Evolutionary conservation across 139 green algal species (phyloP), one percentile per base, ranked within the genome.

Genomic region (Chlorella vulgaris): DNA sequence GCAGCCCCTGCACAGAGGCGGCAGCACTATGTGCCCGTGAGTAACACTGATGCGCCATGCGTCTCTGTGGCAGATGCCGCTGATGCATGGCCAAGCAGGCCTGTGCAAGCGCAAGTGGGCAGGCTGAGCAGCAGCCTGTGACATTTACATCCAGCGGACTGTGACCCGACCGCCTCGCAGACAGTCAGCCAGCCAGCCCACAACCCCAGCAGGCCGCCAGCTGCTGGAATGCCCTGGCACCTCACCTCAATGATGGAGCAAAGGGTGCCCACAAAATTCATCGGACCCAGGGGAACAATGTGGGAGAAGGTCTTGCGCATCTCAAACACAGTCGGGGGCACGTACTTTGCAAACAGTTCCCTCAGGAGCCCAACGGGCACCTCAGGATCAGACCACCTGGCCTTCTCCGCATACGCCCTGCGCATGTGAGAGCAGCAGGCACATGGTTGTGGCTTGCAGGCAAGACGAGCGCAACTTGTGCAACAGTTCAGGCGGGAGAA

Each of bases 301-400:
- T 85, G 89, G 87, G 92, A 93, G 89, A 96, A 96, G 87, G 94
- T 93, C 74, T 92, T 92, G 36, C 93, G 86, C 87, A 93, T 94
- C 85, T 95, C 87, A 71, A 97, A 92, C 39, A 98, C 80, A 31
- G 85, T 91, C n/a, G 89, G 80, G 51, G 97, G 93, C 29, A 97
- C 94, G 69, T 98, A 98, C 7, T 66, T 67, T 28, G 78, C 86
- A 84, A 98, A 97, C 35, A 97, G 90, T 13, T 93, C 88, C 7
- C 88, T 90, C 68, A 98, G 91, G 73, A 93, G 74, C 5, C 88
- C 84, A 69, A 83, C 15, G 82, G 87, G 81, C 93, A 91, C 63
- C 93, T 84, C 69, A 1, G 78, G 50, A 86, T 97, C 91, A 81
- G 95, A 94, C 90, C 90, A 96, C 84, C 96, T 97, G 71, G 92